Evolutionary conservation across 2,329 filamentous ascomycete species (phyloP).

Genomic region (Lachnellula subtilissima): DNA sequence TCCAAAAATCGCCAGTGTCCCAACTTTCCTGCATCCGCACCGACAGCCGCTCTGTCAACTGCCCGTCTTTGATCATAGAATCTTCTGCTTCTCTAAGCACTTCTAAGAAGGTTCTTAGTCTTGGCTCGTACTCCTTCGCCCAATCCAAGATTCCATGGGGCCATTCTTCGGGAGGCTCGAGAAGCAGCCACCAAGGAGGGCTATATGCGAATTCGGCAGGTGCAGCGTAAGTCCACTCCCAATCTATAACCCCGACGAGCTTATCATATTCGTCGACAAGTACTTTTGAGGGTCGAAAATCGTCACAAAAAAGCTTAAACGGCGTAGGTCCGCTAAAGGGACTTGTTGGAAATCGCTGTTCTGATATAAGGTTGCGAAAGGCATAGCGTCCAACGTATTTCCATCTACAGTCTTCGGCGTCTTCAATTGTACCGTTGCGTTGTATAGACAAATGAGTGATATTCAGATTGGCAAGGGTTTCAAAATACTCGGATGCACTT

Average conservation of each 20-base stretch:
- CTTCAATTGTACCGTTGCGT: neutral
- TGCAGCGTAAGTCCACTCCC: conserved; percentile 36
- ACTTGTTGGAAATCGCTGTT: too few relatives aligned
- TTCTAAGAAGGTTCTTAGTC: too few relatives aligned
- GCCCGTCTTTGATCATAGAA: too few relatives aligned
- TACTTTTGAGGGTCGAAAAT: conserved; percentile 32
- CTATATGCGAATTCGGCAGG: conserved; percentile 31
- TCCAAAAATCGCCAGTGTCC: conserved; percentile 32
- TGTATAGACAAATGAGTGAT: neutral
- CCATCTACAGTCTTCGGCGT: neutral
- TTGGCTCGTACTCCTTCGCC: too few relatives aligned
- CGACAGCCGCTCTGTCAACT: conserved; percentile 14
- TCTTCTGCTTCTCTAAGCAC: too few relatives aligned
- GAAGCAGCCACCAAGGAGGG: conserved; percentile 37
- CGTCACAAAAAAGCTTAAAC: conserved; percentile 30
- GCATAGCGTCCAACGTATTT: neutral
- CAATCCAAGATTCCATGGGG: too few relatives aligned
- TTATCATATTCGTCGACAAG: conserved; percentile 27
- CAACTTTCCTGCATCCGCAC: conserved; percentile 35
- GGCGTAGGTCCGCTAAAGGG: too few relatives aligned
- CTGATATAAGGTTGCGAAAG: neutral
- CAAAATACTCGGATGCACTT: neutral
- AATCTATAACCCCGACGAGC: conserved; percentile 30
- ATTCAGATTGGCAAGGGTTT: neutral
- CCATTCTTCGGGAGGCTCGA: conserved; percentile 12